A percentile compares a stretch with the other conserved stretches of the same genome.
These are phyloP conservation scores for Tarenaya hassleriana DNA, from an alignment of 345 rosid genomes.

Conservation along the genomic window DNA sequence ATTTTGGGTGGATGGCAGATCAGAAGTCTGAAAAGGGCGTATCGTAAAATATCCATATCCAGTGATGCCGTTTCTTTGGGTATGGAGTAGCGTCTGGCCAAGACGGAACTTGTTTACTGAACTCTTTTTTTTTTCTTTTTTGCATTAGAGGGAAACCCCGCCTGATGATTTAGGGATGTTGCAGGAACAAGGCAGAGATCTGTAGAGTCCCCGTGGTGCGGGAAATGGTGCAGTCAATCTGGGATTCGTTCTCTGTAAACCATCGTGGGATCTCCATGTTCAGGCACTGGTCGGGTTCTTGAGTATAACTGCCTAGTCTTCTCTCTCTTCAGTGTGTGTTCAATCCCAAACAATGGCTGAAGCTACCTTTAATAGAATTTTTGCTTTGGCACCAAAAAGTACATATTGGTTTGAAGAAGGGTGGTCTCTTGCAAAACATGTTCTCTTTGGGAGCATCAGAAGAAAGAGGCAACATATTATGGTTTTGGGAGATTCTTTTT, in stretches of 20 bases:
- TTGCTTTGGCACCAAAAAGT: too few relatives aligned
- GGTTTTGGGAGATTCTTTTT: too few relatives aligned
- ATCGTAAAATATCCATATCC: slow-evolving; percentile 79
- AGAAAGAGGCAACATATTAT: too few relatives aligned
- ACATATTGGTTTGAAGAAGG: too few relatives aligned
- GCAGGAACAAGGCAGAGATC: slow-evolving; percentile 49
- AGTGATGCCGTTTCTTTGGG: slow-evolving; percentile 32
- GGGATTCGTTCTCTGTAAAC: slow-evolving; percentile 58
- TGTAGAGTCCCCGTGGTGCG: slow-evolving; percentile 47
- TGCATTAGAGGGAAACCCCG: slow-evolving; percentile 2
- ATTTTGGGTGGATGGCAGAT: slow-evolving; percentile 37
- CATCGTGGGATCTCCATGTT: slow-evolving; percentile 88
- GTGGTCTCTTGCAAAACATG: too few relatives aligned
- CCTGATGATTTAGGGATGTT: slow-evolving; percentile 16
- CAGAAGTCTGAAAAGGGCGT: slow-evolving; percentile 63
- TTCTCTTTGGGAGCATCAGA: too few relatives aligned
- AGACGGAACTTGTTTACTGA: slow-evolving; percentile 47
- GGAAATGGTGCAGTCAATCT: slow-evolving; percentile 69
- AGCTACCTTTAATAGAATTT: too few relatives aligned
- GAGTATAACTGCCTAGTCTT: slow-evolving; percentile 18
- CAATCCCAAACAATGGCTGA: too few relatives aligned
- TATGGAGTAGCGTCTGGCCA: slow-evolving; percentile 66
- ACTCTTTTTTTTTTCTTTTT: not conserved
- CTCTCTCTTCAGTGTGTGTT: slow-evolving; percentile 7
- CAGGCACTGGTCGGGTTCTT: slow-evolving; percentile 44